Evolutionary conservation across 2,329 filamentous ascomycete genomes (phyloP), one percentile per base, ranked within the genome.

Genomic region (Beauveria asiatica): DNA sequence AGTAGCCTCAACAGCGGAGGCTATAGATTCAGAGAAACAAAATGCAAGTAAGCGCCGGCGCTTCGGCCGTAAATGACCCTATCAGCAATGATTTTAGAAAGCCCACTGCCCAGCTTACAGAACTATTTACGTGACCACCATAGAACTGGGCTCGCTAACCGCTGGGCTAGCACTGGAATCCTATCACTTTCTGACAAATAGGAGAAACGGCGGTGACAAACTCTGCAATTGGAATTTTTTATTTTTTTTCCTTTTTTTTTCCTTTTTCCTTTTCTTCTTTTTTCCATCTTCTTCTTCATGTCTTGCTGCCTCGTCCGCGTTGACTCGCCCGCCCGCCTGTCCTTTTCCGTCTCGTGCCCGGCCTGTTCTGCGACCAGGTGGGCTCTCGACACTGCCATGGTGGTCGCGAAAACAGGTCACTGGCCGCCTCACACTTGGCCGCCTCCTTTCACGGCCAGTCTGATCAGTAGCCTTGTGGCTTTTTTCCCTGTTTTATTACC

Each of bases 1-100:
- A 33, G 4, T 5, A 33, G 10, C 30, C 30, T 33, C 30, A 13
- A 13, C 30, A 10, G 1, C 30, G 2, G 5, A 37, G 11, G 33
- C 33, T 16, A 37, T 11, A 37, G 11, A 6, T 16, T 16, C 33
- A 6, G 19, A 45, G 10, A 45, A 11, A 19, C 19, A 42, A 42
- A 45, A 53, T 53, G 51, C 51, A 53, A n/a, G 51, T 53, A 53
- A 53, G 51, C 51, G 51, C 51, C 37, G 3, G 51, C 37, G 50
- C 50, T 52, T 53, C 37, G 11, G 9, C 37, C 4, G 21, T 25
- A 10, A 16, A 13, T 2, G 51, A 4, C 21, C 51, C 51, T 42
- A 53, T 53, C 51, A 53, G 51, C 37, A 17, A 42, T 25, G 21
- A 17, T 17, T 9, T 25, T 5, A 16, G 3, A 37, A 25, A 51